Base-by-base conservation (phyloP, 352 stramenopile species). In the Phytopythium cucurbitacearum region DNA sequence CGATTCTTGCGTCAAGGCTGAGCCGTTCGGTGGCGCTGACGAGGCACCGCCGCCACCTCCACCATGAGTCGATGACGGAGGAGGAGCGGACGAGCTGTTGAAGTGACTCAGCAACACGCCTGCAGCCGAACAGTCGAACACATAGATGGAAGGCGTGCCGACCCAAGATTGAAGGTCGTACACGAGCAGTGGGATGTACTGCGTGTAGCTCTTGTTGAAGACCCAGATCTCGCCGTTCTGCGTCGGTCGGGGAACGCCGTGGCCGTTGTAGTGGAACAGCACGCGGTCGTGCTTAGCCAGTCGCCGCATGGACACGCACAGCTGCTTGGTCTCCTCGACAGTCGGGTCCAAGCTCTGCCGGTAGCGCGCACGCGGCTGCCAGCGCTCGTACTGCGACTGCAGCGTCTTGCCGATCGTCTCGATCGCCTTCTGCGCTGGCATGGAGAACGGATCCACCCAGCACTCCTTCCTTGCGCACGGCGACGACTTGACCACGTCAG, bases 191-290 rank as follows among this genome's bases (percentile, higher is more conserved):
- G 98, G 97, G 53, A 99, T 99, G 73, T 99, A 99, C 76, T 99
- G 96, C 36, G 97, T 99, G 70, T 99, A 98, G 66, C 95, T 97
- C 75, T 98, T 98, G 77, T 99, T 99, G 69, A 99, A 99, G 16
- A 99, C 91, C 97, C 97, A 99, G 50, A 99, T 94, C 65, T 99
- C 97, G 39, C 97, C 97, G 69, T 98, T 98, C 9, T 80, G 71
- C 7, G 97, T 99, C 16, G 91, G 96, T n/a, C 92, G 70, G 34
- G 97, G 97, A 15, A 99, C 97, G 40, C 98, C 98, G 69, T 99
- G 97, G 49, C 97, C 97, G 74, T 99, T 99, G 82, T 99, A 99
- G 76, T 99, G 98, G 53, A 99, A 95, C 15, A 99, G 63, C 15
- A 99, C 85, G 46, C 97, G 80, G 64, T 99, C 95, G 51, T 86